Conservation (phyloP, 2,329 filamentous ascomycete species). For the Paramyrothecium sp. region DNA sequence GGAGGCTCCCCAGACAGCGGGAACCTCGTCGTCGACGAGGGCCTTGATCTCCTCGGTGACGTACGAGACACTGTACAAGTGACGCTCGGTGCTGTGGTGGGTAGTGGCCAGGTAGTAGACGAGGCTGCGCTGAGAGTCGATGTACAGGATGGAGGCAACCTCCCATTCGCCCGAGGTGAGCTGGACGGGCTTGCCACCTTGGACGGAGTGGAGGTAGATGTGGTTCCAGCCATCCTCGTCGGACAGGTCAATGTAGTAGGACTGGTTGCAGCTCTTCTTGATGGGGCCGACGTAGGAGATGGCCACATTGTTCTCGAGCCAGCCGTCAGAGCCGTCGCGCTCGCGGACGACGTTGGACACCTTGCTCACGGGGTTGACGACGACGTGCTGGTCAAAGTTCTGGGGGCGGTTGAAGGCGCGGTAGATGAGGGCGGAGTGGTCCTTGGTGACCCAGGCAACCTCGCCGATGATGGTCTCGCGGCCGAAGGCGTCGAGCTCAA, state of each 20-base stretch:
- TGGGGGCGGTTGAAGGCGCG: constrained; percentile 69
- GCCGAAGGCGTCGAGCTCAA: constrained; percentile 57
- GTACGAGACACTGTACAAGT: constrained; percentile 66
- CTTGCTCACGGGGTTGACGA: constrained; percentile 51
- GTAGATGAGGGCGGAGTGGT: constrained; percentile 60
- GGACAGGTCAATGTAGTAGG: constrained; percentile 65
- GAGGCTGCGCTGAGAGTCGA: constrained; percentile 54
- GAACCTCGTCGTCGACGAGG: constrained; percentile 58
- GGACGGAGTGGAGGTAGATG: constrained; percentile 61
- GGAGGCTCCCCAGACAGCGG: constrained; percentile 62
- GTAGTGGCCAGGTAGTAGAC: constrained; percentile 67
- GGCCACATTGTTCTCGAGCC: constrained; percentile 59
- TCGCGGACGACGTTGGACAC: constrained; percentile 49
- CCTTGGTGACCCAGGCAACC: constrained; percentile 64
- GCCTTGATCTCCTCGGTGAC: constrained; percentile 50
- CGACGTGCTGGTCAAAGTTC: constrained; percentile 60
- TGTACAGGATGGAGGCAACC: constrained; percentile 56
- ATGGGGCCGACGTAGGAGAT: constrained; percentile 54
- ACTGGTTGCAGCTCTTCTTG: constrained; percentile 28
- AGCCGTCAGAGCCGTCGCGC: constrained; percentile 58
- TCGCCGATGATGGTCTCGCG: constrained; percentile 65
- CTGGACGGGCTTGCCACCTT: constrained; percentile 51
- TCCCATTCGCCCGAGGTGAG: constrained; percentile 69
- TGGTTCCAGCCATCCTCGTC: constrained; percentile 70
- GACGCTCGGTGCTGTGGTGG: constrained; percentile 64